Conservation (phyloP, 225 moss, liverwort and hornwort genomes). For the Asterella californica region DNA sequence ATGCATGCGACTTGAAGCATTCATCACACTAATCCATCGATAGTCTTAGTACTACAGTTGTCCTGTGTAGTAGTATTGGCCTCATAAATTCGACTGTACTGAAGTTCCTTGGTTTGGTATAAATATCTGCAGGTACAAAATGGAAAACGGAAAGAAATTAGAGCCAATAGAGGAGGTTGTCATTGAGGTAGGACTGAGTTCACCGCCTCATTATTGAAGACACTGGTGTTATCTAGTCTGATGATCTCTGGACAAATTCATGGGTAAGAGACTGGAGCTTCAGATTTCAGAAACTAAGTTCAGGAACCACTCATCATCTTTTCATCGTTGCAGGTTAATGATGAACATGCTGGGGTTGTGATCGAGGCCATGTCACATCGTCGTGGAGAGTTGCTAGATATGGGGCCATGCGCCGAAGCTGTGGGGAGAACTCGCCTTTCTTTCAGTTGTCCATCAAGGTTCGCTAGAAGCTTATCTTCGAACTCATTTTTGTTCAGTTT, state of each 20-base stretch:
- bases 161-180: constrained; percentile 94
- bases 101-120: not conserved
- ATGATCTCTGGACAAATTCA: not conserved
- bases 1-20: not conserved
- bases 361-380: constrained; percentile 95
- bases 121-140: constrained; percentile 46
- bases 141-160: constrained; percentile 77
- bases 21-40: not conserved
- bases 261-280: not conserved
- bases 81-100: not conserved
- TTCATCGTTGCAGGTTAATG: constrained; percentile 49
- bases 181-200: constrained; percentile 57
- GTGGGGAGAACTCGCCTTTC: constrained; percentile 83
- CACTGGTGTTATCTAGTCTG: not conserved
- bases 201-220: not conserved
- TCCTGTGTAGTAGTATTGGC: not conserved
- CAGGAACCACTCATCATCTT: not conserved
- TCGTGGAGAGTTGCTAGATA: constrained; percentile 85
- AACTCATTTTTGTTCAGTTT: not conserved
- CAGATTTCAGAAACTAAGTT: not conserved
- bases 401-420: constrained; percentile 90
- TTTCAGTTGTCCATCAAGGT: constrained; percentile 87
- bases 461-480: not conserved
- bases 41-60: not conserved
- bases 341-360: constrained; percentile 88